Percentiles rank a stretch among this genome's conserved stretches.
Evolutionary conservation across 2,329 filamentous ascomycete species (phyloP).

Genomic region (Plenodomus biglobosus): DNA sequence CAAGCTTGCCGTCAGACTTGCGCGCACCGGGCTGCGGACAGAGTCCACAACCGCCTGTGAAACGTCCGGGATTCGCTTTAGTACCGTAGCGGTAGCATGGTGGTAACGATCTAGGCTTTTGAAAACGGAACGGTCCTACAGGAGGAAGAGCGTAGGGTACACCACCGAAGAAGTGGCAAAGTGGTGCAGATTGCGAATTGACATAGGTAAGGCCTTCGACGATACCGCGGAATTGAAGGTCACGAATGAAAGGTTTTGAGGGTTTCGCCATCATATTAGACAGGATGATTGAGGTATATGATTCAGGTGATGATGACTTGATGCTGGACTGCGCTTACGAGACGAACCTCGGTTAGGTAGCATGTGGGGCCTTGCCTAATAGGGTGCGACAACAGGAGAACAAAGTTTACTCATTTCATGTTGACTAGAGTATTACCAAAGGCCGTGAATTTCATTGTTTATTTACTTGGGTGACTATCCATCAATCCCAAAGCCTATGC

Average conservation of each 20-base stretch:
- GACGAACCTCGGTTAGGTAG: conserved; percentile 4
- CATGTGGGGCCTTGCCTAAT: neutral
- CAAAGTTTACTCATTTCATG: too few species aligned
- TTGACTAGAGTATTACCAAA: too few species aligned
- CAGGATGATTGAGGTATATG: neutral
- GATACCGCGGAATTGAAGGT: conserved; percentile 51
- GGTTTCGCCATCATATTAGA: conserved; percentile 15
- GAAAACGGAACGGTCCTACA: conserved; percentile 51
- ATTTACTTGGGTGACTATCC: too few species aligned
- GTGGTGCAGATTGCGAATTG: conserved; percentile 31
- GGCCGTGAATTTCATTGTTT: too few species aligned
- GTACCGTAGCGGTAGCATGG: conserved; percentile 56
- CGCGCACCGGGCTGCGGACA: conserved; percentile 54
- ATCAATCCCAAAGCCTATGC: conserved; percentile 2
- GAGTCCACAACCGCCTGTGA: conserved; percentile 45
- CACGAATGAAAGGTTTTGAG: conserved; percentile 34
- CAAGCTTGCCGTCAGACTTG: conserved; percentile 10
- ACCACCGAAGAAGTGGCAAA: conserved; percentile 58
- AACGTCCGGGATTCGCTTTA: conserved; percentile 50
- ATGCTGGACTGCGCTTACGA: neutral
- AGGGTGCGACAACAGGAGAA: neutral
- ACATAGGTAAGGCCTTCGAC: conserved; percentile 54
- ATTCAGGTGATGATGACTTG: neutral
- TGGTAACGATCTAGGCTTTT: conserved; percentile 52
- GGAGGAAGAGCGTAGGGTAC: conserved; percentile 59